Base-by-base conservation (phyloP, 495 filamentous ascomycete species). In the Penicillium mononematosum region DNA sequence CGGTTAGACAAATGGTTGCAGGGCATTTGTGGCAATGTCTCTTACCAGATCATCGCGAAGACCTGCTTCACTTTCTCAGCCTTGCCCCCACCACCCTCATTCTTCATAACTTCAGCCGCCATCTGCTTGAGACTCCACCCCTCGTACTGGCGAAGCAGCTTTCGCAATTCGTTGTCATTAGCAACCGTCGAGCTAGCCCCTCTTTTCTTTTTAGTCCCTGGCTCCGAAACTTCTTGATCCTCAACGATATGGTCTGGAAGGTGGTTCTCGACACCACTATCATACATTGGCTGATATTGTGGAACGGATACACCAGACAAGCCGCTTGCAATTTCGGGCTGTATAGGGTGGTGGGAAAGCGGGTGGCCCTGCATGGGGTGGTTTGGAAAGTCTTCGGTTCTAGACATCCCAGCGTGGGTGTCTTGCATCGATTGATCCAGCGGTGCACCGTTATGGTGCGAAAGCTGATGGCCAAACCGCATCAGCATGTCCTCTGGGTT, bases 11-110 rank as follows among this genome's bases (percentile, higher is more conserved):
- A 34, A 31, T n/a, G n/a, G 17, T n/a, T 14, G n/a, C 17, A 55
- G 12, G 12, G 14, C 2, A 7, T 34, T 32, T 16, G 12, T 10
- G 4, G 3, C n/a, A 9, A 12, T 29, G 9, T 50, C 42, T 8
- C 75, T 67, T 84, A 97, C 94, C 94, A 98, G 55, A 96, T 85
- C 90, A 98, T 96, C 14, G 94, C 94, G 70, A 97, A 97, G 24
- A 98, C 86, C 76, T 98, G 94, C 58, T 96, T 92, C 42, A 92
- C 89, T 69, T 95, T 88, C 70, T 98, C 94, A 7, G 93, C 89
- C 68, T 91, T 91, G 11, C 75, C 75, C 10, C 77, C 77, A 14
- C 90, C 88, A 36, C 86, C 87, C 67, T 87, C 79, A 59, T 90
- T 84, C 52, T 87, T 85, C 58, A 83, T 75, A n/a, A 88, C 83